phyloP scores from a whole-genome alignment of 2,329 filamentous ascomycete species.

The Graphiopsis chlorocephala region DNA sequence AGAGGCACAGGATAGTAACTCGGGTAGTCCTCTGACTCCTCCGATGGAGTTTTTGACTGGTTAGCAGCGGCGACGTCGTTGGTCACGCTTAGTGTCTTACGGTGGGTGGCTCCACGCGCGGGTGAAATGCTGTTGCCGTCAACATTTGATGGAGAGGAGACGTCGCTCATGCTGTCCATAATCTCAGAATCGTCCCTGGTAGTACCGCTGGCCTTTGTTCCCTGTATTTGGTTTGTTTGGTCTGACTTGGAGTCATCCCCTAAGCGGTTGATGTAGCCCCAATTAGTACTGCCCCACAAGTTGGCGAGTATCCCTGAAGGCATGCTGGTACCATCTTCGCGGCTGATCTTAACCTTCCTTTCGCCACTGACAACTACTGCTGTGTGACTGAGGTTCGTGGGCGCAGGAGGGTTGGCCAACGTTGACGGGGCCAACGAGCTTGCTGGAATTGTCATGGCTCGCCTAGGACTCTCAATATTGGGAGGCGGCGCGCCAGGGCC shows the following conservation, averaged over 20 bases:
- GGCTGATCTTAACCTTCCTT: conserved; percentile 60
- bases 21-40: conserved; percentile 59
- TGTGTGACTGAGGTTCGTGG: conserved; percentile 81
- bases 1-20: conserved; percentile 72
- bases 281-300: conserved; percentile 86
- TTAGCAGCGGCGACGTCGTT: conserved; percentile 14
- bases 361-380: conserved; percentile 81
- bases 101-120: conserved; percentile 19
- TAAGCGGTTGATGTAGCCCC: conserved; percentile 66
- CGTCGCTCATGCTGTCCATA: conserved; percentile 18
- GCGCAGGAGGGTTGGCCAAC: conserved; percentile 75
- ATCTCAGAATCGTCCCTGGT: conserved; percentile 19
- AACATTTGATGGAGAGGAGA: neutral
- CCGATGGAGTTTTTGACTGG: conserved; percentile 16
- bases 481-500: conserved; percentile 46
- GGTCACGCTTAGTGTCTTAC: conserved; percentile 32
- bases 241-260: conserved; percentile 49
- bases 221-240: conserved; percentile 18
- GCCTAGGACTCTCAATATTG: conserved; percentile 20
- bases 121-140: conserved; percentile 9
- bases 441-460: conserved; percentile 45
- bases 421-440: conserved; percentile 78
- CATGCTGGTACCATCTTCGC: conserved; percentile 63
- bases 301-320: conserved; percentile 88
- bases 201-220: neutral